A percentile compares a stretch with the other conserved stretches of the same genome.
Conservation (phyloP, 2,329 filamentous ascomycete species). For the Stemphylium beticola region DNA sequence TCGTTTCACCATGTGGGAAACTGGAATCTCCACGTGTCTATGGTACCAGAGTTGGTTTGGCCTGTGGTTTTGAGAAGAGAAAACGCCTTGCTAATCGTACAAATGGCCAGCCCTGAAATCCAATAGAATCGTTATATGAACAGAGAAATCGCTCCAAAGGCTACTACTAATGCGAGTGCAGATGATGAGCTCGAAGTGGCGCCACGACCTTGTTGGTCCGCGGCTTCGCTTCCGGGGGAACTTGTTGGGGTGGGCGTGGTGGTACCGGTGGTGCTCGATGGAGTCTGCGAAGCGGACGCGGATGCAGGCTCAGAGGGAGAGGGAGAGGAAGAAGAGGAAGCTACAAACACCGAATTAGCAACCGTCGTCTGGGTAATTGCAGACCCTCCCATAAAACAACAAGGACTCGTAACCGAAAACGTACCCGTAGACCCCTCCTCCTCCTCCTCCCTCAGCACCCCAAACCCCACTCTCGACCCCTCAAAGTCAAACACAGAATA, state of each 20-base stretch:
- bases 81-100: not conserved
- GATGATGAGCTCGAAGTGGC: not conserved
- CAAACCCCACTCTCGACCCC: constrained; percentile 64
- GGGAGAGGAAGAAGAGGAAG: not conserved
- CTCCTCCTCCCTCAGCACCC: constrained; percentile 28
- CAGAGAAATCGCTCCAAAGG: not conserved
- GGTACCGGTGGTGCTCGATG: not conserved
- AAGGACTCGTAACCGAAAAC: not conserved
- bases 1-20: too few species aligned
- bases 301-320: too few species aligned
- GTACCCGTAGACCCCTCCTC: constrained; percentile 7
- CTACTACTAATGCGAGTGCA: not conserved
- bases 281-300: constrained; percentile 1
- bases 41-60: too few species aligned
- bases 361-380: too few species aligned
- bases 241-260: not conserved
- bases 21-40: too few species aligned
- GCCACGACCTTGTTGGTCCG: constrained; percentile 8
- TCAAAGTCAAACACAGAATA: constrained; percentile 86
- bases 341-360: not conserved
- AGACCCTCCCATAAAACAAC: too few species aligned
- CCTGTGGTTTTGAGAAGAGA: too few species aligned
- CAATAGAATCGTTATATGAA: constrained; percentile 9
- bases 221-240: constrained; percentile 1
- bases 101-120: not conserved